Evolutionary conservation across 495 filamentous ascomycete genomes (phyloP).

Genomic region (Podospora comata): DNA sequence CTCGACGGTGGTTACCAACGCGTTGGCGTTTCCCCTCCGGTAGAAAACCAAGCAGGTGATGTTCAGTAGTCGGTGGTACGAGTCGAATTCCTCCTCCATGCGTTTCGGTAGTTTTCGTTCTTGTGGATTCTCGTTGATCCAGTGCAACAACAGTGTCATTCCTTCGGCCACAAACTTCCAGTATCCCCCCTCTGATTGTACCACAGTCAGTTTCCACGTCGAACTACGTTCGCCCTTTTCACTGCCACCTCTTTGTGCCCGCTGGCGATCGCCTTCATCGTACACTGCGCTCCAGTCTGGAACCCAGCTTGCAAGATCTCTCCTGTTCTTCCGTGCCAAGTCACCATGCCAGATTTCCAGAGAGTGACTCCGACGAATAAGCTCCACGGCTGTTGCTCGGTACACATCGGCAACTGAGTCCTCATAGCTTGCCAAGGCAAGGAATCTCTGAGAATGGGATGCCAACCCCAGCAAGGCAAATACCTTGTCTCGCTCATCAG

Average conservation of each 20-base stretch:
- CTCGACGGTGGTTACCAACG: background rate
- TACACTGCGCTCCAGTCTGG: slow-evolving; percentile 8
- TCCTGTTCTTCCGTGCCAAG: slow-evolving; percentile 7
- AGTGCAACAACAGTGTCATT: background rate
- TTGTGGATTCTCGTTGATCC: background rate
- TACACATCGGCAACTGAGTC: background rate
- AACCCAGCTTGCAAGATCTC: slow-evolving; percentile 7
- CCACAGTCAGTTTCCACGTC: background rate
- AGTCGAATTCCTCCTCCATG: too few relatives aligned
- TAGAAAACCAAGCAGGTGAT: too few relatives aligned
- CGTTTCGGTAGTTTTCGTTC: background rate
- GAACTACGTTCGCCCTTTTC: background rate
- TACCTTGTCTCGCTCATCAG: slow-evolving; percentile 15
- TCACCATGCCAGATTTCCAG: slow-evolving; percentile 8
- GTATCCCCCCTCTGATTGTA: background rate
- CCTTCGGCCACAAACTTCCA: background rate
- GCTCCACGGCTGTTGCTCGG: background rate
- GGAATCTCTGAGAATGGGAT: background rate
- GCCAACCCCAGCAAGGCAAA: slow-evolving; percentile 7
- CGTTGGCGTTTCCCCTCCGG: too few relatives aligned
- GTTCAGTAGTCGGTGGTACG: background rate
- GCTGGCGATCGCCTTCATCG: slow-evolving; percentile 1
- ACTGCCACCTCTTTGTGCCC: background rate
- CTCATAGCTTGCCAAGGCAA: background rate
- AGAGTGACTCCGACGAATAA: background rate